phyloP scores from a whole-genome alignment of 495 filamentous ascomycete species.

The Xylaria acuta region DNA sequence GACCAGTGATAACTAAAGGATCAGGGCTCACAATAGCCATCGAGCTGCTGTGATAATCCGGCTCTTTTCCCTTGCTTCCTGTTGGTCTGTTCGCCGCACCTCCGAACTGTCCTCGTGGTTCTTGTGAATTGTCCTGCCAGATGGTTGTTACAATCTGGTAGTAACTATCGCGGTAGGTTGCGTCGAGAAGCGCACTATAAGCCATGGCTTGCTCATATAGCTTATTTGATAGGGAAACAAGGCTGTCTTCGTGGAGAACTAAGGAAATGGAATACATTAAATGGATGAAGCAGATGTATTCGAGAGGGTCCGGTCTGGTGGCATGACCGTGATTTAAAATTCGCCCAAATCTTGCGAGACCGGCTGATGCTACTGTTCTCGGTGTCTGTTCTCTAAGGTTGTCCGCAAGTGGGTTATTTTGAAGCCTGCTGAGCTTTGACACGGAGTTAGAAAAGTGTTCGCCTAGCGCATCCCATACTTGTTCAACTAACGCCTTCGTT shows the following conservation, averaged over 20 bases:
- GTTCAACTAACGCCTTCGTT: conserved; percentile 46
- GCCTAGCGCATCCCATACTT: conserved; percentile 50
- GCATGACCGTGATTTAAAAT: conserved; percentile 44
- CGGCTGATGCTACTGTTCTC: conserved; percentile 43
- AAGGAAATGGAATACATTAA: conserved; percentile 55
- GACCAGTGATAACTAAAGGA: conserved; percentile 43
- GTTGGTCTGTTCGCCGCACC: conserved; percentile 26
- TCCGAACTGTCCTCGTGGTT: conserved; percentile 13
- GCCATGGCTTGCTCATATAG: conserved; percentile 50
- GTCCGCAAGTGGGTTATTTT: conserved; percentile 45
- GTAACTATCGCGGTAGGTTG: conserved; percentile 39
- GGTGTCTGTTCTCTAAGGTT: conserved; percentile 46
- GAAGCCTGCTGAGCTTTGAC: conserved; percentile 43
- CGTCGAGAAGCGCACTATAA: conserved; percentile 42
- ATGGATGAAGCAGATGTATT: conserved; percentile 52
- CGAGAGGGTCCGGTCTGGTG: conserved; percentile 41
- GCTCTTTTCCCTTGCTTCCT: conserved; percentile 51
- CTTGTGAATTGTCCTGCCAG: conserved; percentile 46
- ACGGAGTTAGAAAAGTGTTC: conserved; percentile 49
- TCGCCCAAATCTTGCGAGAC: conserved; percentile 43
- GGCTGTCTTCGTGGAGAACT: conserved; percentile 44
- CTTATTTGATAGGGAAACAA: conserved; percentile 32
- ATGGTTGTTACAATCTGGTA: conserved; percentile 43
- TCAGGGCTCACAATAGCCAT: conserved; percentile 18
- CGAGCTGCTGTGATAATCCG: conserved; percentile 28